Conservation (phyloP, 306 rosid genomes). For the Rosa chinensis region DNA sequence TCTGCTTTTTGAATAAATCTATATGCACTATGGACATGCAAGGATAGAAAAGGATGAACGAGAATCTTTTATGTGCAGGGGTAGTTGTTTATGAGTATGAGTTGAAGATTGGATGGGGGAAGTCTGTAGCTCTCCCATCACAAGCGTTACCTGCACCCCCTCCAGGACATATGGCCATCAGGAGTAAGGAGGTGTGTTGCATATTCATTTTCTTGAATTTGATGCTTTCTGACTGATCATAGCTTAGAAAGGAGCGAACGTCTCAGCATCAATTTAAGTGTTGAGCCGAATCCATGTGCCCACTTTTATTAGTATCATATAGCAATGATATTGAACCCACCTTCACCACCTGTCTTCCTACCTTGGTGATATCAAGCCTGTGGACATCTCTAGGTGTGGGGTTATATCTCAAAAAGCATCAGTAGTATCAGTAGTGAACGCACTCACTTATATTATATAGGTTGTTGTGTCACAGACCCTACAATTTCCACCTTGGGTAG, state of each 20-base stretch:
- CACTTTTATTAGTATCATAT: not conserved
- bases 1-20: not conserved
- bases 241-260: not conserved
- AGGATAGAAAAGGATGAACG: conserved; percentile 22
- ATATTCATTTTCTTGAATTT: conserved; percentile 5
- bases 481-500: not conserved
- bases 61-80: conserved; percentile 54
- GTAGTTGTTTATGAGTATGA: conserved; percentile 98
- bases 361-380: not conserved
- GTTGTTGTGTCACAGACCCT: not conserved
- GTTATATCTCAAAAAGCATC: not conserved
- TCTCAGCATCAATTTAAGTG: not conserved
- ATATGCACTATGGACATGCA: conserved; percentile 4
- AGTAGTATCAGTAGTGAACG: not conserved
- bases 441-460: not conserved
- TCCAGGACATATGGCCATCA: conserved; percentile 99
- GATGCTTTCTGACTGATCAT: conserved; percentile 10
- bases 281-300: not conserved
- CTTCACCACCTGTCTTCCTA: not conserved
- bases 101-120: conserved; percentile 99
- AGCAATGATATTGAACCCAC: not conserved
- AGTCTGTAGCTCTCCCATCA: conserved; percentile 95
- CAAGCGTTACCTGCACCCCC: conserved; percentile 99
- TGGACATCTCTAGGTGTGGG: not conserved
- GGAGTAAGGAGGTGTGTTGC: conserved; percentile 92